Conservation (phyloP, 2,329 filamentous ascomycete genomes). For the Davidsoniella virescens region DNA sequence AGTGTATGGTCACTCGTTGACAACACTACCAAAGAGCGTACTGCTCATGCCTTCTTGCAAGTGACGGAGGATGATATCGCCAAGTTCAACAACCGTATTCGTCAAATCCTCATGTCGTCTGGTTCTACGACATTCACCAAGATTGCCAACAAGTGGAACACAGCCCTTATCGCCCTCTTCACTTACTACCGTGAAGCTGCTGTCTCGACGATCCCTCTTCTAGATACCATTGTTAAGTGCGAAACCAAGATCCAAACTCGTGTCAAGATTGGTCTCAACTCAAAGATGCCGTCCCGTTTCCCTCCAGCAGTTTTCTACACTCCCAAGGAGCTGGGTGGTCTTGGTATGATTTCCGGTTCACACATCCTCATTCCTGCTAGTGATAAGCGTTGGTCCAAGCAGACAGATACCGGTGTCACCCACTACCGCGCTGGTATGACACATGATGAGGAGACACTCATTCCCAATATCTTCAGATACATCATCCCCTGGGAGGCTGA, state of each 20-base stretch:
- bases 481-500: conserved; percentile 99
- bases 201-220: conserved; percentile 80
- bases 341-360: conserved; percentile 97
- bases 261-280: conserved; percentile 97
- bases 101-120: conserved; percentile 97
- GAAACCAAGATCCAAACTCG: conserved; percentile 98
- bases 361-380: conserved; percentile 95
- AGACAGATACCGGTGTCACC: conserved; percentile 92
- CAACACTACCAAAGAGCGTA: conserved; percentile 91
- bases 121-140: conserved; percentile 99
- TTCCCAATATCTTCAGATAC: conserved; percentile 98
- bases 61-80: conserved; percentile 96
- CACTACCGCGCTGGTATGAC: conserved; percentile 97
- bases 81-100: conserved; percentile 98
- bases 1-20: conserved; percentile 97
- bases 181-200: conserved; percentile 97
- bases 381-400: conserved; percentile 96
- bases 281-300: conserved; percentile 98
- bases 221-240: conserved; percentile 97
- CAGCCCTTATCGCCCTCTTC: conserved; percentile 87
- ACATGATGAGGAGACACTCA: conserved; percentile 91
- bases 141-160: conserved; percentile 99
- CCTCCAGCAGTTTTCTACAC: conserved; percentile 98
- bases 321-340: conserved; percentile 87
- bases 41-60: conserved; percentile 91